Evolutionary conservation across 1,284 basidiomycete species (phyloP).

Genomic region (Tilletia horrida): DNA sequence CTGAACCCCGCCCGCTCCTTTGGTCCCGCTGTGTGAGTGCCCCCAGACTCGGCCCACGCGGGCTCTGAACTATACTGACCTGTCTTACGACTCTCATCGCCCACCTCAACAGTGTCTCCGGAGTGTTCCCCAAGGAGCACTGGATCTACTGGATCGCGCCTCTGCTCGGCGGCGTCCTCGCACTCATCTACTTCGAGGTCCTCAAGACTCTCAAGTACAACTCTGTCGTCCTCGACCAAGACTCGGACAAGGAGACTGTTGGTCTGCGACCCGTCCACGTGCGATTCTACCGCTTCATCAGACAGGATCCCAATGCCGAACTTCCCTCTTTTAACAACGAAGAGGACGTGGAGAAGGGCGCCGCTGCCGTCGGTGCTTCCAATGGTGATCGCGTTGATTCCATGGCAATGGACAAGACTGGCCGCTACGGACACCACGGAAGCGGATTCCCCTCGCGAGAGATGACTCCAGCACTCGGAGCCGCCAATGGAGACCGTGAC

Average conservation of each 20-base stretch:
- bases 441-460: neutral
- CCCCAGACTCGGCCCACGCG: neutral
- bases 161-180: conserved; percentile 23
- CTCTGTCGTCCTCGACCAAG: conserved; percentile 20
- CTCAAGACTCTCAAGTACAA: conserved; percentile 19
- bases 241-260: conserved; percentile 25
- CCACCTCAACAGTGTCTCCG: conserved; percentile 16
- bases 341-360: conserved; percentile 10
- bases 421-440: neutral
- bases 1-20: conserved; percentile 73
- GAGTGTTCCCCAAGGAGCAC: conserved; percentile 28
- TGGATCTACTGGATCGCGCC: conserved; percentile 29
- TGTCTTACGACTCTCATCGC: too few relatives aligned
- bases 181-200: conserved; percentile 16
- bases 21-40: conserved; percentile 64
- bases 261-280: conserved; percentile 33
- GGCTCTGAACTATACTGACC: neutral
- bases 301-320: conserved; percentile 27
- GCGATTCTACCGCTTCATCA: conserved; percentile 28
- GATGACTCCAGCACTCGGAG: neutral
- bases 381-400: conserved; percentile 7
- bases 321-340: conserved; percentile 21
- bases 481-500: neutral
- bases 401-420: neutral
- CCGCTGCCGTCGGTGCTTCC: neutral